Evolutionary conservation across 1,139 yeast species (phyloP).

Genomic region (Hyphopichia wangnamkhiaoensis): DNA sequence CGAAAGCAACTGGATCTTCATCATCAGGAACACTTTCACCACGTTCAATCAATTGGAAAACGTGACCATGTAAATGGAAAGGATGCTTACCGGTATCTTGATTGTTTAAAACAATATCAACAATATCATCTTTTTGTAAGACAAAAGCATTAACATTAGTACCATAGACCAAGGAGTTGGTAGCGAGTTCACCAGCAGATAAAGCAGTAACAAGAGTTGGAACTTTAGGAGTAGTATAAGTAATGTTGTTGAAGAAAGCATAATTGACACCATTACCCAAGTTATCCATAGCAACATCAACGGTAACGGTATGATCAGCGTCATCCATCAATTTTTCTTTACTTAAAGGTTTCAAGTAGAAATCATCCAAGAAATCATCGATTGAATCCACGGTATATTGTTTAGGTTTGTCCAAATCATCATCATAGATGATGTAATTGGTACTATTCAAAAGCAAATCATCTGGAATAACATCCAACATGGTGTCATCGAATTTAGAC

Average conservation of each 20-base stretch:
- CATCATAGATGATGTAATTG: slow-evolving; percentile 54
- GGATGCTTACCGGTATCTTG: slow-evolving; percentile 86
- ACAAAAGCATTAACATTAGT: slow-evolving; percentile 65
- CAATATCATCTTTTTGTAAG: slow-evolving; percentile 59
- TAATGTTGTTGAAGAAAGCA: slow-evolving; percentile 71
- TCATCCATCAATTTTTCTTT: slow-evolving; percentile 48
- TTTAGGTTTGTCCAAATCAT: slow-evolving; percentile 25
- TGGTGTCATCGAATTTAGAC: slow-evolving; percentile 59
- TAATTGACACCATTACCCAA: slow-evolving; percentile 73
- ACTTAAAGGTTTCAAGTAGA: slow-evolving; percentile 49
- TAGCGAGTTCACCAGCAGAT: slow-evolving; percentile 49
- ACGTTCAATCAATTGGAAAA: slow-evolving; percentile 70
- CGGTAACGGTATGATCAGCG: slow-evolving; percentile 59
- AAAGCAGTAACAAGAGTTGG: slow-evolving; percentile 65
- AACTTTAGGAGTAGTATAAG: slow-evolving; percentile 63
- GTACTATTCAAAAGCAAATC: slow-evolving; percentile 56
- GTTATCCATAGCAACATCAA: slow-evolving; percentile 66
- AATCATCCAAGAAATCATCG: slow-evolving; percentile 53
- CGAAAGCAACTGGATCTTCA: slow-evolving; percentile 51
- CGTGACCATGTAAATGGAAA: slow-evolving; percentile 91
- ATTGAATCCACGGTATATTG: slow-evolving; percentile 23
- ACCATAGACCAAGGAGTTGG: slow-evolving; percentile 59
- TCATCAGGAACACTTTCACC: slow-evolving; percentile 54
- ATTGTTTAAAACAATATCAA: slow-evolving; percentile 74
- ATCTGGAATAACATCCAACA: slow-evolving; percentile 65